Percentiles rank a stretch among this genome's conserved stretches.
Conservation (phyloP, 2,329 filamentous ascomycete genomes). For the Hymenoscyphus repandus region DNA sequence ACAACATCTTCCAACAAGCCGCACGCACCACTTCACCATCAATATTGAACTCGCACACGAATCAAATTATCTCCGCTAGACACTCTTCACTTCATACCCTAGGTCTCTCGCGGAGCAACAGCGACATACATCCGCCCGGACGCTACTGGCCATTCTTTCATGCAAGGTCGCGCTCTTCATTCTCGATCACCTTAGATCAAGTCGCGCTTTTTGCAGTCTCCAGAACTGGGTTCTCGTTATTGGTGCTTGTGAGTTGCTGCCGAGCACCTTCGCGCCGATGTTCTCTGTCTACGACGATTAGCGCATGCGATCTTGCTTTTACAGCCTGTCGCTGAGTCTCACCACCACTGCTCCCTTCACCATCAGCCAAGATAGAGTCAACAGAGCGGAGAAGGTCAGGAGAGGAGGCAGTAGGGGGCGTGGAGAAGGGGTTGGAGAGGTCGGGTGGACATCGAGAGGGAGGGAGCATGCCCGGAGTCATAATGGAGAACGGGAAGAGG, state of each 20-base stretch:
- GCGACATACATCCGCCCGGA: not conserved
- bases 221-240: not conserved
- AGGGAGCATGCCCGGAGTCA: constrained; percentile 47
- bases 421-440: constrained; percentile 23
- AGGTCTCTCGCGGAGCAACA: too few species aligned
- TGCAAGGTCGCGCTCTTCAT: constrained; percentile 28
- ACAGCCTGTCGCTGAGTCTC: constrained; percentile 12
- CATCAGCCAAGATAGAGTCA: constrained; percentile 33
- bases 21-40: not conserved
- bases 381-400: constrained; percentile 21
- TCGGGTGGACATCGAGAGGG: constrained; percentile 17
- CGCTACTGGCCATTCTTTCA: constrained; percentile 21
- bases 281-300: constrained; percentile 21
- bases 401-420: constrained; percentile 26
- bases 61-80: not conserved
- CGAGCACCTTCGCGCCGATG: constrained; percentile 26
- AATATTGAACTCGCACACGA: not conserved
- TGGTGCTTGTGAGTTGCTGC: not conserved
- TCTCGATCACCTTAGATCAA: constrained; percentile 19
- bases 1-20: not conserved
- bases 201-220: constrained; percentile 9
- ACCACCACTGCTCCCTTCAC: constrained; percentile 7
- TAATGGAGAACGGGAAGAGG: constrained; percentile 50
- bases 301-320: constrained; percentile 27
- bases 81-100: not conserved